Percentiles rank a stretch among this genome's conserved stretches.
phyloP scores from a whole-genome alignment of 2,329 filamentous ascomycete genomes.

The Colletotrichum orbiculare region DNA sequence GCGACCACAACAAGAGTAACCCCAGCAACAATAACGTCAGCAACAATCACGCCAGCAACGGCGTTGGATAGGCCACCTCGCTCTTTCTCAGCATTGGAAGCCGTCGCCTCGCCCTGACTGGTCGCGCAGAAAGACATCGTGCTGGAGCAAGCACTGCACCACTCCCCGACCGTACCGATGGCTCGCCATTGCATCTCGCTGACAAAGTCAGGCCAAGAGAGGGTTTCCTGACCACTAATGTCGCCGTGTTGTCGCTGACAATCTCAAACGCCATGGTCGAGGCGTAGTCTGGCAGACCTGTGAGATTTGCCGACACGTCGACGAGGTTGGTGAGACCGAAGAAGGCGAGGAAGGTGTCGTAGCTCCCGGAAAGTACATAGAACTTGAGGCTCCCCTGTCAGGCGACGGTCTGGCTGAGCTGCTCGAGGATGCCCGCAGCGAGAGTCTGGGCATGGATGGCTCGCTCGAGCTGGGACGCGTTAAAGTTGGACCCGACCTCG shows the following conservation, averaged over 20 bases:
- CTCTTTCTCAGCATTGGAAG: constrained; percentile 8
- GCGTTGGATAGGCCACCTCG: constrained; percentile 45
- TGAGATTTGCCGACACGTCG: constrained; percentile 43
- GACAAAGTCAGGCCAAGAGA: constrained; percentile 44
- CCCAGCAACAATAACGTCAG: constrained; percentile 47
- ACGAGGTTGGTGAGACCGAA: constrained; percentile 45
- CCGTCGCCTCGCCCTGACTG: constrained; percentile 40
- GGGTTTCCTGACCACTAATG: constrained; percentile 43
- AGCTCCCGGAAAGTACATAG: constrained; percentile 47
- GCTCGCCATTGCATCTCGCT: constrained; percentile 43
- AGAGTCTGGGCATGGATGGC: constrained; percentile 47
- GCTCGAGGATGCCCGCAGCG: constrained; percentile 43
- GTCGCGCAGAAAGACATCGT: constrained; percentile 46
- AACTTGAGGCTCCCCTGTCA: constrained; percentile 47
- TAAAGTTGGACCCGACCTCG: constrained; percentile 47
- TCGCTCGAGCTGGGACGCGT: constrained; percentile 43
- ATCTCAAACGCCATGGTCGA: constrained; percentile 51
- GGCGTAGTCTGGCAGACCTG: constrained; percentile 48
- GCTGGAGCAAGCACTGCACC: constrained; percentile 45
- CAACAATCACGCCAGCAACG: constrained; percentile 48
- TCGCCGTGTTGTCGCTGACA: constrained; percentile 40
- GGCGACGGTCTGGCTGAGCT: constrained; percentile 46
- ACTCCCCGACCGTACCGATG: constrained; percentile 44
- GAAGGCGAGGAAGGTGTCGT: constrained; percentile 51
- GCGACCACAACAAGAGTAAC: constrained; percentile 45